Evolutionary conservation across 768 basidiomycete genomes (phyloP), one percentile per base, ranked within the genome.

Genomic region (Hebeloma cylindrosporum): DNA sequence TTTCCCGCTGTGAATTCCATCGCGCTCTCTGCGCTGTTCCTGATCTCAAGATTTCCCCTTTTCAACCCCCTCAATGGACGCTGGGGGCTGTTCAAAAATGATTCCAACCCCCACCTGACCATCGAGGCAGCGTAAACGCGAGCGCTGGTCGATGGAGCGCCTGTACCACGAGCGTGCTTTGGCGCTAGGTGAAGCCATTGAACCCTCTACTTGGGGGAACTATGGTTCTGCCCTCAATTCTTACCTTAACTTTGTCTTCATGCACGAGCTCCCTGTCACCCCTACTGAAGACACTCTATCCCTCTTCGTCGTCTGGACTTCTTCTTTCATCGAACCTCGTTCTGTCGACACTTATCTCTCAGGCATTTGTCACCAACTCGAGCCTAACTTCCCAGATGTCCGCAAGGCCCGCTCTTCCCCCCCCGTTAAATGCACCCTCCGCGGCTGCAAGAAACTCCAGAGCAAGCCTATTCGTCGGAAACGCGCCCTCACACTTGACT

Each of bases 211-310:
- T 0, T 3, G 13, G 0, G 1, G 16, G 0, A 41, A 58, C 0
- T 74, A 73, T 49, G 40, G 54, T 0, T 70, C 68, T 0, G 60
- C 64, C 5, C 45, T 70, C 16, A 61, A 69, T 18, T 72, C 66
- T 2, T 74, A 73, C 32, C 18, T 72, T 7, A 49, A 56, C 0
- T 74, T 75, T 50, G 57, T 60, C 28, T 20, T 45, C 0, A 1
- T 47, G 0, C 71, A 75, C 40, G 5, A 59, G 2, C 51, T 71
- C 10, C 59, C 69, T 4, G 20, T 68, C 10, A 57, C 68, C 0
- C 74, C 72, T 0, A 71, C 69, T 1, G 42, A 51, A 2, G 63
- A 73, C 6, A 39, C 45, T 2, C 26, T 46, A 30, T 30, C 28
- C n/a, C 32, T 46, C 20, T 46, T 38, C 28, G 31, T 29, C 7